These are phyloP conservation scores for Pogostemon cablin DNA, from an alignment of 257 asterid genomes.

Conservation along the genomic window DNA sequence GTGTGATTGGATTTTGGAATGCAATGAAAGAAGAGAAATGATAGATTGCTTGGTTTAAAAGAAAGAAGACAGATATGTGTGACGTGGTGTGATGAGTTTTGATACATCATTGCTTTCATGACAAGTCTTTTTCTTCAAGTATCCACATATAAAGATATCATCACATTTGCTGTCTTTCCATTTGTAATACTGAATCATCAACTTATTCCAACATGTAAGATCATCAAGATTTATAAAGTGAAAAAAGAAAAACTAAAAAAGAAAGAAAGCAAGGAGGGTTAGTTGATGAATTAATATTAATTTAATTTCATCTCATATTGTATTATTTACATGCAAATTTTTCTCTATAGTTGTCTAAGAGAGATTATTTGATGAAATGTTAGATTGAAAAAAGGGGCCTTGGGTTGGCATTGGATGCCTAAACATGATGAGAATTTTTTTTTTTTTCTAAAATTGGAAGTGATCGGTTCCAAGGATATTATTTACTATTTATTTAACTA, in stretches of 20 bases:
- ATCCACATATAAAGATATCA: slow-evolving; percentile 6
- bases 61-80: slow-evolving; percentile 27
- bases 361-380: not conserved
- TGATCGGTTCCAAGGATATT: not conserved
- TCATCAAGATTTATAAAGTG: no score
- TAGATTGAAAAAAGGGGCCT: not conserved
- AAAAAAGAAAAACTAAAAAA: no score
- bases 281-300: no score
- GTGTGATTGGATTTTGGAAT: no score
- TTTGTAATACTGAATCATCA: no score
- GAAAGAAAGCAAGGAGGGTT: no score
- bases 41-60: slow-evolving; percentile 48
- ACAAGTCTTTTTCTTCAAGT: slow-evolving; percentile 30
- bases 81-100: not conserved
- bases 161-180: slow-evolving; percentile 1
- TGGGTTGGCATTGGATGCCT: slow-evolving; percentile 24
- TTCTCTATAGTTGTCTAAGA: not conserved
- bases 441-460: slow-evolving; percentile 2
- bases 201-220: no score
- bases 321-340: no score
- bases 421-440: not conserved
- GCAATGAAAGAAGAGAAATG: slow-evolving; percentile 23
- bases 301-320: no score
- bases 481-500: not conserved
- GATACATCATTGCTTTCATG: slow-evolving; percentile 13